Evolutionary conservation across 2,329 filamentous ascomycete genomes (phyloP).

Genomic region (Sporothrix schenckii): DNA sequence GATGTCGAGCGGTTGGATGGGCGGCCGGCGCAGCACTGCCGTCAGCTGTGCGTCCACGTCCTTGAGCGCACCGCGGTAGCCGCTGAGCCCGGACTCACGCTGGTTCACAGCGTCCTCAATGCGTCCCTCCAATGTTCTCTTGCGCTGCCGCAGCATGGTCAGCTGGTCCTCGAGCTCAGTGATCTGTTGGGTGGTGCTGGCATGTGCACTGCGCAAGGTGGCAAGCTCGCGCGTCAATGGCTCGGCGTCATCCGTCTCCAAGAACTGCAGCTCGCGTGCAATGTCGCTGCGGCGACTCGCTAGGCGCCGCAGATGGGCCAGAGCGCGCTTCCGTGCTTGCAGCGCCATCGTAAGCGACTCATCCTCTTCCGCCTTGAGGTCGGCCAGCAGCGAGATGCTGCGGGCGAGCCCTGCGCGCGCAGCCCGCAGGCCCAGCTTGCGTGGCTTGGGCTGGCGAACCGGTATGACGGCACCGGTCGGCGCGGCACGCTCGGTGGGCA

Average conservation of each 20-base stretch:
- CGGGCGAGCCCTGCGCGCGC: constrained; percentile 67
- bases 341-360: constrained; percentile 61
- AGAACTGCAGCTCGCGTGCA: constrained; percentile 54
- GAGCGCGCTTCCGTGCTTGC: constrained; percentile 57
- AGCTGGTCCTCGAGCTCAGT: constrained; percentile 66
- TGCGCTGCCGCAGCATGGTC: constrained; percentile 60
- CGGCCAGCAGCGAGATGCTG: constrained; percentile 65
- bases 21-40: constrained; percentile 61
- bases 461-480: constrained; percentile 59
- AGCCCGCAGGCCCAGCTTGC: constrained; percentile 59
- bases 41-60: constrained; percentile 67
- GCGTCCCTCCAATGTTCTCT: constrained; percentile 61
- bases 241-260: constrained; percentile 60
- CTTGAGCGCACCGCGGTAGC: constrained; percentile 67
- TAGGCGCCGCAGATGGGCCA: constrained; percentile 61
- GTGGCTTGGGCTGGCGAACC: constrained; percentile 59
- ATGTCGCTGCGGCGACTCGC: constrained; percentile 55
- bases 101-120: constrained; percentile 66
- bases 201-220: constrained; percentile 59
- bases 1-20: constrained; percentile 56
- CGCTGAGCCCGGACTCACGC: constrained; percentile 71
- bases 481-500: constrained; percentile 38
- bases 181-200: constrained; percentile 64
- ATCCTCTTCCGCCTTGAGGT: constrained; percentile 70
- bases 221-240: constrained; percentile 64